A percentile compares a stretch with the other conserved stretches of the same genome.
Conservation (phyloP, 148 eudicot species). For the Silene latifolia region DNA sequence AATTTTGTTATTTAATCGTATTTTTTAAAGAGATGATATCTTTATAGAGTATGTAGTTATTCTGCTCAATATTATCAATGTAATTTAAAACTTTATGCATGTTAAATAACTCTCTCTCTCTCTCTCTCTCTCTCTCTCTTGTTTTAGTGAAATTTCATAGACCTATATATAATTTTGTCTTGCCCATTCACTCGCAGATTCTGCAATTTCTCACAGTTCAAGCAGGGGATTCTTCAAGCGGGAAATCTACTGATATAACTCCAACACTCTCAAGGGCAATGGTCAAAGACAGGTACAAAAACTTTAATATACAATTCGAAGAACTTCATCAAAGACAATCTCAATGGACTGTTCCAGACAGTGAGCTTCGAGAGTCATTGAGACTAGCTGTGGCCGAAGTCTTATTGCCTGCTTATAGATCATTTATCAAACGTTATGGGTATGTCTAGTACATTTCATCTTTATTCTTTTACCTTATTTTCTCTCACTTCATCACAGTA, state of each 20-base stretch:
- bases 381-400: slow-evolving; percentile 94
- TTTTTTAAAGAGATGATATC: too few relatives aligned
- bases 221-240: slow-evolving; percentile 35
- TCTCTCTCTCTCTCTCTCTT: too few relatives aligned
- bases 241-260: slow-evolving; percentile 30
- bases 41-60: too few relatives aligned
- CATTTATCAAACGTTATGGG: slow-evolving; percentile 76
- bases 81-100: too few relatives aligned
- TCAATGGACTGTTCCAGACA: slow-evolving; percentile 96
- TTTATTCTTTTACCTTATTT: background rate
- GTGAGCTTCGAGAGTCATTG: slow-evolving; percentile 85
- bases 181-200: slow-evolving; percentile 66
- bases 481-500: too few relatives aligned
- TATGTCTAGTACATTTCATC: slow-evolving; percentile 20
- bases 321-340: slow-evolving; percentile 94
- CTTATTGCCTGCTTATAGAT: slow-evolving; percentile 85
- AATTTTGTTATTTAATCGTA: too few relatives aligned
- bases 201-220: slow-evolving; percentile 66
- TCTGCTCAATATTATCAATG: too few relatives aligned
- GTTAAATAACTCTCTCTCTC: too few relatives aligned
- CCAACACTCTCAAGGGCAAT: slow-evolving; percentile 59
- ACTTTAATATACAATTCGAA: slow-evolving; percentile 77
- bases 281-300: slow-evolving; percentile 83
- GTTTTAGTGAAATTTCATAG: too few relatives aligned
- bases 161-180: too few relatives aligned